Conservation (phyloP, 306 rosid genomes). For the Prunus mongolica region DNA sequence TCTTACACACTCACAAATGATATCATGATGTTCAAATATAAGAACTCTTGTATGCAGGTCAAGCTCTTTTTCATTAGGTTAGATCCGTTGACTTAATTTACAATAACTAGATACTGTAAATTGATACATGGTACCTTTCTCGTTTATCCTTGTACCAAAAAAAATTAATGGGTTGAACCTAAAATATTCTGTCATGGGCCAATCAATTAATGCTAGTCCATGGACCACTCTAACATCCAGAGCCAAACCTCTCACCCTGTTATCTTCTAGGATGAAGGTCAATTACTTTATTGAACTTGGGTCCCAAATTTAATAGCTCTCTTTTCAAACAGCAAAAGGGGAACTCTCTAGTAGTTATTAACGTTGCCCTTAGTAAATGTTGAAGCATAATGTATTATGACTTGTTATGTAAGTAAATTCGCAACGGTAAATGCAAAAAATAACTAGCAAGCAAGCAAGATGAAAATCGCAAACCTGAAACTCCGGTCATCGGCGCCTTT, state of each 20-base stretch:
- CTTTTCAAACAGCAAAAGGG: background rate
- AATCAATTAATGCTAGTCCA: background rate
- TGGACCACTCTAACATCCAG: background rate
- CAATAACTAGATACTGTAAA: no score
- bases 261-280: background rate
- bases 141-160: background rate
- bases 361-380: no score
- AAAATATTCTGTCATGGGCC: background rate
- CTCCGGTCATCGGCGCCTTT: constrained; percentile 96
- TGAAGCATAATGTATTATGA: no score
- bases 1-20: no score
- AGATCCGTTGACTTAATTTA: fast-evolving
- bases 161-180: background rate
- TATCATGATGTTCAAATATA: no score
- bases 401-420: no score
- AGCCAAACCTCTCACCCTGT: background rate
- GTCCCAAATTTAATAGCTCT: background rate
- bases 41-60: fast-evolving
- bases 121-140: no score
- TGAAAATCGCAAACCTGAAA: constrained; percentile 51
- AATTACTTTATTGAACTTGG: background rate
- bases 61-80: no score
- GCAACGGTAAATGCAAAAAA: background rate
- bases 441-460: background rate
- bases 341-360: background rate